Percentiles rank a stretch among this genome's conserved stretches.
Conservation (phyloP, 139 green algal genomes). For the Chlamydomonas sphaeroides region DNA sequence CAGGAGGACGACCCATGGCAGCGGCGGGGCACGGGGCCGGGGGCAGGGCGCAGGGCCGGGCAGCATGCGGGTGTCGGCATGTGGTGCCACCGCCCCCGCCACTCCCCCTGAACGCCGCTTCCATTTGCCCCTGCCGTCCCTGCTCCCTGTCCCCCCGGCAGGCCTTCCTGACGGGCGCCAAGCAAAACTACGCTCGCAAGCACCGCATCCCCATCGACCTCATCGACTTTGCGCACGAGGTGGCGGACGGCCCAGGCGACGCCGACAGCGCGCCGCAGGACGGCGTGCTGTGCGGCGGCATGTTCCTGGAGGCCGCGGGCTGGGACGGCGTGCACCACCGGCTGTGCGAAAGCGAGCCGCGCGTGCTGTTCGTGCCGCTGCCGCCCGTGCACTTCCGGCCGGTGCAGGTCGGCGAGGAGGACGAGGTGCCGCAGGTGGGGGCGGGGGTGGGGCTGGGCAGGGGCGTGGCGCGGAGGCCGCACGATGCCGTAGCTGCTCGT, state of each 20-base stretch:
- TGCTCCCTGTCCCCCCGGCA: slow-evolving; percentile 48
- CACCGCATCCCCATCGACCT: slow-evolving; percentile 74
- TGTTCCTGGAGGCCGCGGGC: slow-evolving; percentile 73
- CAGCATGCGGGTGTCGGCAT: too few relatives aligned
- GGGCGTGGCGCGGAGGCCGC: too few relatives aligned
- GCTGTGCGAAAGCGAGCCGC: slow-evolving; percentile 66
- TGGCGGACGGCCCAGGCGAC: slow-evolving; percentile 52
- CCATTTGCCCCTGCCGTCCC: too few relatives aligned
- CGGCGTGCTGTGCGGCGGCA: slow-evolving; percentile 70
- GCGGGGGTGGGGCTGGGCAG: too few relatives aligned
- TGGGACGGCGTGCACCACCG: slow-evolving; percentile 64
- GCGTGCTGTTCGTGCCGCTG: slow-evolving; percentile 63
- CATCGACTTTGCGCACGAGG: slow-evolving; percentile 72
- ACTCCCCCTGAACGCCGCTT: too few relatives aligned
- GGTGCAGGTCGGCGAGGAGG: slow-evolving; percentile 9
- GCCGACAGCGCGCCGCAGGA: slow-evolving; percentile 56
- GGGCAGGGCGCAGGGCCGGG: too few relatives aligned
- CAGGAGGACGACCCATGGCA: neutral
- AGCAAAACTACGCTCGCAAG: slow-evolving; percentile 86
- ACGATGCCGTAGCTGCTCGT: too few relatives aligned
- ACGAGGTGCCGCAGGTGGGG: neutral
- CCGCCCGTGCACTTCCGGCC: slow-evolving; percentile 78
- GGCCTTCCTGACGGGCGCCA: slow-evolving; percentile 83
- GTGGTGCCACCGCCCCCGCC: too few relatives aligned
- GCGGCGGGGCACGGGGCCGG: too few relatives aligned